Percentiles rank a stretch among this genome's conserved stretches.
phyloP scores from a whole-genome alignment of 1,284 basidiomycete species.

The Polyporus tsugae region DNA sequence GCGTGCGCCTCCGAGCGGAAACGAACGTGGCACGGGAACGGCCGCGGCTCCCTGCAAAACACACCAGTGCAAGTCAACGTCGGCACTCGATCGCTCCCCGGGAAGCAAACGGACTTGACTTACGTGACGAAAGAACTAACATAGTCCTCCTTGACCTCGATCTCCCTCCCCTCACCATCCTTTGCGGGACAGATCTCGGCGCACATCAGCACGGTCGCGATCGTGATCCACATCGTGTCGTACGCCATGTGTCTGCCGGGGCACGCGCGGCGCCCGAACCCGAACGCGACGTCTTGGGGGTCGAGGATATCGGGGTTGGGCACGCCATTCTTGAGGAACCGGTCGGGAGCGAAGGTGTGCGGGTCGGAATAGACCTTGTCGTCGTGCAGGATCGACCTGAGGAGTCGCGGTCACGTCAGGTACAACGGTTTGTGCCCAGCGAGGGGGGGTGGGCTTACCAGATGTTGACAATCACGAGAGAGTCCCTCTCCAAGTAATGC shows the following conservation, averaged over 20 bases:
- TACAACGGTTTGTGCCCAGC: not conserved
- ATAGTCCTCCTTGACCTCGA: conserved; percentile 18
- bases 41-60: conserved; percentile 28
- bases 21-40: conserved; percentile 25
- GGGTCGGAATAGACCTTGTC: conserved; percentile 30
- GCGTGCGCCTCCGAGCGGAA: conserved; percentile 24
- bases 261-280: conserved; percentile 36
- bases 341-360: conserved; percentile 35
- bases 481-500: conserved; percentile 22
- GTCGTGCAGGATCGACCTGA: conserved; percentile 37
- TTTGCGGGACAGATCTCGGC: conserved; percentile 36
- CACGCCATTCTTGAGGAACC: conserved; percentile 34
- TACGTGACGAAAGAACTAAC: conserved; percentile 25
- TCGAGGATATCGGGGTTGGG: conserved; percentile 20
- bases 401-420: not conserved
- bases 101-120: not conserved
- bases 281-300: conserved; percentile 34
- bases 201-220: conserved; percentile 35
- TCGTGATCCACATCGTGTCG: conserved; percentile 34
- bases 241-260: conserved; percentile 39
- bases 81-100: not conserved
- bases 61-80: not conserved
- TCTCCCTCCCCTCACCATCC: conserved; percentile 23
- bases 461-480: conserved; percentile 25
- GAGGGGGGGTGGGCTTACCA: conserved; percentile 12